Evolutionary conservation across 345 rosid species (phyloP).

Genomic region (Hirschfeldia incana): DNA sequence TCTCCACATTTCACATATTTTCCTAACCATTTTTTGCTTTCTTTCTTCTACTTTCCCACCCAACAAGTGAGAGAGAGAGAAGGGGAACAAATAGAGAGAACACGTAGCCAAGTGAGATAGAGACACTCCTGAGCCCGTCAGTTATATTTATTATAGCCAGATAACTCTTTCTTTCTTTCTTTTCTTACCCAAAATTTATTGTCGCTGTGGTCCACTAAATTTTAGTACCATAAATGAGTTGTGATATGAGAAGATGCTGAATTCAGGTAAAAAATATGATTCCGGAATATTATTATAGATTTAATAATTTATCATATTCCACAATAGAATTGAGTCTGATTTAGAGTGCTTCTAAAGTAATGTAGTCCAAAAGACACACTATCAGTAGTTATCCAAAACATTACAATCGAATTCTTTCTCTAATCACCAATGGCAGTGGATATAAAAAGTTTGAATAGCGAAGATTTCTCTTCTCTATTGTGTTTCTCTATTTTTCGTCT

Average conservation of each 20-base stretch:
- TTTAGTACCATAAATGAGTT: conserved; percentile 20
- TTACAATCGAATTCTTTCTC: too few species aligned
- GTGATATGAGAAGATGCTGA: conserved; percentile 5
- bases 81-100: not conserved
- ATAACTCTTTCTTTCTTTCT: not conserved
- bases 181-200: not conserved
- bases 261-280: conserved; percentile 4
- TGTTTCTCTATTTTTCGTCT: too few species aligned
- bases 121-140: not conserved
- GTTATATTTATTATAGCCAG: conserved; percentile 28
- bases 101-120: not conserved
- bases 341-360: too few species aligned
- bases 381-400: too few species aligned
- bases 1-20: conserved; percentile 28
- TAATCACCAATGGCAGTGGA: too few species aligned
- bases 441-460: too few species aligned
- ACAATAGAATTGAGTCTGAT: not conserved
- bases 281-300: conserved; percentile 16
- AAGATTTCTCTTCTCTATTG: too few species aligned
- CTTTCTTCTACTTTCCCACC: not conserved
- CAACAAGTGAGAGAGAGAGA: not conserved
- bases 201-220: conserved; percentile 27
- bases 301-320: not conserved
- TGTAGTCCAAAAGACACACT: too few species aligned
- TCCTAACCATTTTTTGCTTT: conserved; percentile 13